These are phyloP conservation scores for Suillus alpinus DNA, from an alignment of 768 basidiomycete species.

Conservation along the genomic window DNA sequence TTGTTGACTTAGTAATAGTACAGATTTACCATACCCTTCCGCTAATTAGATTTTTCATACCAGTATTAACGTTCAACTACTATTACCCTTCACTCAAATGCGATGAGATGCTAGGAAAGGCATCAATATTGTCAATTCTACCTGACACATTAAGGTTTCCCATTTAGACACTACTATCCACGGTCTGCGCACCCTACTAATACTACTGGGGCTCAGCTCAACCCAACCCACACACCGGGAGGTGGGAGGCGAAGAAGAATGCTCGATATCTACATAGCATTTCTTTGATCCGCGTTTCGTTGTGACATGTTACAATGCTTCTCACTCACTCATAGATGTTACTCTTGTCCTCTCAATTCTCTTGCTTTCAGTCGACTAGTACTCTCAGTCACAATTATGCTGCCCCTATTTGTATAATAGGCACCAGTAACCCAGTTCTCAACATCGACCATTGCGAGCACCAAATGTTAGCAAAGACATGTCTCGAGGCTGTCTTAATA, in stretches of 20 bases:
- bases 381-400: not conserved
- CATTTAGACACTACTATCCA: no score
- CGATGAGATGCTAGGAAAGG: not conserved
- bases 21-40: constrained; percentile 4
- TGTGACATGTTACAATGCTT: not conserved
- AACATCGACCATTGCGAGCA: not conserved
- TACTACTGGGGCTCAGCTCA: no score
- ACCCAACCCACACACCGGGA: no score
- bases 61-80: constrained; percentile 2
- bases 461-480: not conserved
- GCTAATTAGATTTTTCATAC: constrained; percentile 9
- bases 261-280: no score
- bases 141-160: no score
- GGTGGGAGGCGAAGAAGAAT: no score
- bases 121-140: not conserved
- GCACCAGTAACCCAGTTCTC: not conserved
- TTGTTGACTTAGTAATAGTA: constrained; percentile 4
- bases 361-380: not conserved
- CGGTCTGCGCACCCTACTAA: no score
- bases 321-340: no score
- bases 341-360: not conserved
- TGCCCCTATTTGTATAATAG: not conserved
- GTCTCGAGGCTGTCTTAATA: not conserved
- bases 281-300: no score
- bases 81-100: not conserved